A percentile compares a stretch with the other conserved stretches of the same genome.
Conservation (phyloP, 805 yeast genomes). For the Yamadazyma sp. region DNA sequence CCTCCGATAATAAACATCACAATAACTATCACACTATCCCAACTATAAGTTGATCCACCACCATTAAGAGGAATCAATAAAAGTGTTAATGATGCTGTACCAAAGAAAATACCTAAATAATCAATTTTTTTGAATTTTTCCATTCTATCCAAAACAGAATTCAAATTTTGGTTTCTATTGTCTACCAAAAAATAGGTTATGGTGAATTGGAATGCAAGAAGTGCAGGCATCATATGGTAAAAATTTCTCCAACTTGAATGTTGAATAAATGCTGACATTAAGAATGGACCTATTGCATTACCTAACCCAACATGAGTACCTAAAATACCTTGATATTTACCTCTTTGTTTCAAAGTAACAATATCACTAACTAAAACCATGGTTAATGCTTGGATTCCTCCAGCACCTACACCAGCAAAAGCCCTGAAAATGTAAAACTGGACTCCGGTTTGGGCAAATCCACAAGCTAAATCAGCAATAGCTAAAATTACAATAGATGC, state of each 20-base stretch:
- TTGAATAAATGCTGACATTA: constrained; percentile 48
- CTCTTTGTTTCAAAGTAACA: constrained; percentile 51
- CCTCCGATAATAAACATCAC: constrained; percentile 34
- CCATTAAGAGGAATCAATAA: constrained; percentile 56
- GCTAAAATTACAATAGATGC: constrained; percentile 44
- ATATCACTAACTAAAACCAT: constrained; percentile 55
- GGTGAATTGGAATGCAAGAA: constrained; percentile 28
- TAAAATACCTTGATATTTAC: constrained; percentile 53
- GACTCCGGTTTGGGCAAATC: constrained; percentile 38
- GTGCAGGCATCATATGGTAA: constrained; percentile 46
- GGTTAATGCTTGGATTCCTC: constrained; percentile 51
- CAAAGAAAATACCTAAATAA: constrained; percentile 47
- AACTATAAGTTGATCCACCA: constrained; percentile 57
- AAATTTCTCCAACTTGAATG: constrained; percentile 50
- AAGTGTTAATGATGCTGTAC: constrained; percentile 47
- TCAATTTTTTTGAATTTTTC: constrained; percentile 48
- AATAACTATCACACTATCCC: constrained; percentile 46
- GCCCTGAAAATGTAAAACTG: constrained; percentile 51
- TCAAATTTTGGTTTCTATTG: constrained; percentile 22
- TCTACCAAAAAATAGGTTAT: constrained; percentile 28
- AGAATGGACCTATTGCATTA: constrained; percentile 51
- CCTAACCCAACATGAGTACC: constrained; percentile 50
- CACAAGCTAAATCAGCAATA: constrained; percentile 43
- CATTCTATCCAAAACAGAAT: constrained; percentile 25
- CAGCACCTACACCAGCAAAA: constrained; percentile 57